Evolutionary conservation across 257 asterid genomes (phyloP).

Genomic region (Ajuga chamaepitys): DNA sequence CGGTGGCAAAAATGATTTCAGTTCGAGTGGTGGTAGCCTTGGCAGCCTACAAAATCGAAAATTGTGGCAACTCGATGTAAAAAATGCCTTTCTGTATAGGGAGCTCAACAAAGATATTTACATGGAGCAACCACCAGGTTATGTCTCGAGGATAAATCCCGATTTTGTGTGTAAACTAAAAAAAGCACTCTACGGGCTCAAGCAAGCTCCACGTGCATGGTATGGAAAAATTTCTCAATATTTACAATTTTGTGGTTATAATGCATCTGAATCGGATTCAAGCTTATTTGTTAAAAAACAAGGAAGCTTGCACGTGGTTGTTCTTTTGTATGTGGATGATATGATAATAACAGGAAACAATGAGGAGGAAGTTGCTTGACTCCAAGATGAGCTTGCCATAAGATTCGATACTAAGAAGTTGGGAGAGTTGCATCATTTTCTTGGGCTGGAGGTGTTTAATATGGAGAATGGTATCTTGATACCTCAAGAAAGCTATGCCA

Average conservation of each 20-base stretch:
- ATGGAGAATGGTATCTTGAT: background rate
- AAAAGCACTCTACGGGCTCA: background rate
- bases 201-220: background rate
- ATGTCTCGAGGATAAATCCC: background rate
- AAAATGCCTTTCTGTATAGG: background rate
- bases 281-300: background rate
- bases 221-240: background rate
- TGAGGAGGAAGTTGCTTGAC: too few species aligned
- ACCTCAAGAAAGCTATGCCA: background rate
- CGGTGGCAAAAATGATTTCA: background rate
- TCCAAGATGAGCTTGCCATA: too few species aligned
- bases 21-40: background rate
- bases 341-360: too few species aligned
- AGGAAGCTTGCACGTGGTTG: too few species aligned
- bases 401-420: background rate
- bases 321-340: background rate
- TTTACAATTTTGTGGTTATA: background rate
- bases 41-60: background rate
- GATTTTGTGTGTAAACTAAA: background rate
- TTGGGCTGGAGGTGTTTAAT: background rate
- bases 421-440: slow-evolving; percentile 5
- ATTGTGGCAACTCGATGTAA: slow-evolving; percentile 4
- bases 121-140: background rate
- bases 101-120: background rate
- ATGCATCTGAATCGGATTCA: background rate